phyloP scores from a whole-genome alignment of 352 stramenopile genomes.

The Globisporangium paroecandrum region DNA sequence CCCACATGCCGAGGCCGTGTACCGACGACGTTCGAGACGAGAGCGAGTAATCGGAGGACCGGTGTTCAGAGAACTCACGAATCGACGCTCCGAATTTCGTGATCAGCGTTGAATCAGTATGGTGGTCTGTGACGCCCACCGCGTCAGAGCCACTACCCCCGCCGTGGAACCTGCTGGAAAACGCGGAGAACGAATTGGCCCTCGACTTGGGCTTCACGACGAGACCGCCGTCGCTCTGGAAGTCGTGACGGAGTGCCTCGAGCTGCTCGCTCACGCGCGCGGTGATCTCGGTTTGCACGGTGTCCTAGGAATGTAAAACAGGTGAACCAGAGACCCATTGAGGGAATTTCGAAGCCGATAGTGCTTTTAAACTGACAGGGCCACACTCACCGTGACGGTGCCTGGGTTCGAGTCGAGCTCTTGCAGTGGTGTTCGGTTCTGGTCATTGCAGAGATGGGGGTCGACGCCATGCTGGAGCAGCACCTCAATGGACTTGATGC shows the following conservation, averaged over 20 bases:
- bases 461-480: slow-evolving; percentile 63
- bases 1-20: slow-evolving; percentile 16
- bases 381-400: slow-evolving; percentile 27
- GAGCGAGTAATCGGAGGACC: slow-evolving; percentile 10
- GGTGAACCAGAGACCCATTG: not conserved
- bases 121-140: not conserved
- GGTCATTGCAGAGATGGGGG: slow-evolving; percentile 55
- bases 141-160: not conserved
- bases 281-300: slow-evolving; percentile 7
- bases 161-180: not conserved
- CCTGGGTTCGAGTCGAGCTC: slow-evolving; percentile 39
- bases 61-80: slow-evolving; percentile 10
- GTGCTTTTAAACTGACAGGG: too few relatives aligned
- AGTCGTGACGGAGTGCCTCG: slow-evolving; percentile 8
- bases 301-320: slow-evolving; percentile 6
- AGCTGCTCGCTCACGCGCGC: slow-evolving; percentile 20
- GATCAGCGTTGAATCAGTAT: slow-evolving; percentile 10
- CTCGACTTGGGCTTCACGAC: slow-evolving; percentile 4
- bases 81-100: slow-evolving; percentile 14
- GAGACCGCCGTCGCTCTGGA: not conserved
- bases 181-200: not conserved
- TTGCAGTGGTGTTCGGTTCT: slow-evolving; percentile 66
- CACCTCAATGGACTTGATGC: slow-evolving; percentile 49
- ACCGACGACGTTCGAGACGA: slow-evolving; percentile 15
- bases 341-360: not conserved